phyloP scores from a whole-genome alignment of 164 flowering plant genomes.

The Chloranthus sessilifolius region DNA sequence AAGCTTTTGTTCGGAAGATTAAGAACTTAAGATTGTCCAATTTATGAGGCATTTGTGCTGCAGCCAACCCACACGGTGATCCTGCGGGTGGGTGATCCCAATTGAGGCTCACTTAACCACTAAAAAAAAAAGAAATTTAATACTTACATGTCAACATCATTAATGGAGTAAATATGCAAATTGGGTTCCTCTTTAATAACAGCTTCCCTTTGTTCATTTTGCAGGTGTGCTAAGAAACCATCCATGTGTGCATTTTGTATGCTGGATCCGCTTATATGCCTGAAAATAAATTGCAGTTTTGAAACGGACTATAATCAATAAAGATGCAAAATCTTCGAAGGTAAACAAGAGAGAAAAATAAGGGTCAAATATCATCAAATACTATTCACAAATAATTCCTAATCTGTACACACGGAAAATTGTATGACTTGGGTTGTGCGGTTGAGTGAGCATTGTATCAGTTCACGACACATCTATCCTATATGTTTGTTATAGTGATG shows the following conservation, averaged over 20 bases:
- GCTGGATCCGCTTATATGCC: slow-evolving; percentile 38
- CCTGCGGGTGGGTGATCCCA: background rate
- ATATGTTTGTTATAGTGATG: too few relatives aligned
- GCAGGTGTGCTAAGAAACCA: slow-evolving; percentile 70
- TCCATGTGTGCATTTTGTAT: slow-evolving; percentile 71
- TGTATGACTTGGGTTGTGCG: background rate
- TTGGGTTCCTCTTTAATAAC: slow-evolving; percentile 56
- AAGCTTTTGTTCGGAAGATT: too few relatives aligned
- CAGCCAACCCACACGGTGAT: background rate
- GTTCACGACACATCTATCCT: too few relatives aligned
- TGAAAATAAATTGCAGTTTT: slow-evolving; percentile 21
- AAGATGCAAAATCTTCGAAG: too few relatives aligned
- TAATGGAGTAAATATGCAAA: slow-evolving; percentile 70
- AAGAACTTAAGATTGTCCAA: too few relatives aligned
- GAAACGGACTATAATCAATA: too few relatives aligned
- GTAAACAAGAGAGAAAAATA: background rate
- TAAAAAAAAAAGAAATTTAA: background rate
- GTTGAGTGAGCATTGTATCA: too few relatives aligned
- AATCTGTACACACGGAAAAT: background rate
- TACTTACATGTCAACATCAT: slow-evolving; percentile 82
- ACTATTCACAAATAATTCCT: background rate
- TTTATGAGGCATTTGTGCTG: too few relatives aligned
- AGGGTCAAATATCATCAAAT: background rate
- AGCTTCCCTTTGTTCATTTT: slow-evolving; percentile 61
- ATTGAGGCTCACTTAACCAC: background rate